Evolutionary conservation across 495 filamentous ascomycete genomes (phyloP).

Genomic region (Penicillium manginii): DNA sequence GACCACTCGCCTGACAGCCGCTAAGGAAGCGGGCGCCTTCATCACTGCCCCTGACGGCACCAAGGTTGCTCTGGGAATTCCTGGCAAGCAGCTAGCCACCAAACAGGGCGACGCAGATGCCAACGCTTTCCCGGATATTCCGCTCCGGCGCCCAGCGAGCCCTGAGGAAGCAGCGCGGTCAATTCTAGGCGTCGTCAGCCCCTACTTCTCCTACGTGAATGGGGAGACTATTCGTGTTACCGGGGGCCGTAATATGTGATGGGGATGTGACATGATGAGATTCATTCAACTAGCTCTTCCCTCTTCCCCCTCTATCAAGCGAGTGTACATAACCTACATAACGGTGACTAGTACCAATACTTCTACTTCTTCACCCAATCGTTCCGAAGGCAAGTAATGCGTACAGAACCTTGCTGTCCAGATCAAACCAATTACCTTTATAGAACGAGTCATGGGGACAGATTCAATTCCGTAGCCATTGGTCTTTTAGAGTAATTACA

Average conservation of each 20-base stretch:
- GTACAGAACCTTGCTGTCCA: not conserved
- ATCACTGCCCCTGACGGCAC: constrained; percentile 75
- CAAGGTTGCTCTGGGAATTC: constrained; percentile 79
- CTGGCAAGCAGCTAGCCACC: constrained; percentile 54
- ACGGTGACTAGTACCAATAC: not conserved
- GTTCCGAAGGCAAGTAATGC: not conserved
- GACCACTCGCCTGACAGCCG: constrained; percentile 72
- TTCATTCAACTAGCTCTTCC: not conserved
- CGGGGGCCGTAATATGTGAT: constrained; percentile 79
- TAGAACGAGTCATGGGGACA: not conserved
- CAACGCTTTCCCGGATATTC: constrained; percentile 64
- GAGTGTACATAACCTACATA: not conserved
- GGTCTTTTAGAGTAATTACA: not conserved
- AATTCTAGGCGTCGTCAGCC: constrained; percentile 80
- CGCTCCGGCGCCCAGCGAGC: constrained; percentile 72
- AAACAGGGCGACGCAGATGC: constrained; percentile 39
- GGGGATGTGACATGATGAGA: not conserved
- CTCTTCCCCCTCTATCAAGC: not conserved
- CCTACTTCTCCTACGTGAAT: constrained; percentile 78
- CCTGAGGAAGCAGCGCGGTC: constrained; percentile 78
- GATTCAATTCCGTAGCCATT: not conserved
- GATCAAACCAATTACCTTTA: not conserved
- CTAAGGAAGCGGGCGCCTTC: constrained; percentile 80
- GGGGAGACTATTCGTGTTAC: constrained; percentile 86
- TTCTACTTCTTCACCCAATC: not conserved